A percentile compares a stretch with the other conserved stretches of the same genome.
phyloP scores from a whole-genome alignment of 345 rosid species.

The rapeseed (Brassica napus) region DNA sequence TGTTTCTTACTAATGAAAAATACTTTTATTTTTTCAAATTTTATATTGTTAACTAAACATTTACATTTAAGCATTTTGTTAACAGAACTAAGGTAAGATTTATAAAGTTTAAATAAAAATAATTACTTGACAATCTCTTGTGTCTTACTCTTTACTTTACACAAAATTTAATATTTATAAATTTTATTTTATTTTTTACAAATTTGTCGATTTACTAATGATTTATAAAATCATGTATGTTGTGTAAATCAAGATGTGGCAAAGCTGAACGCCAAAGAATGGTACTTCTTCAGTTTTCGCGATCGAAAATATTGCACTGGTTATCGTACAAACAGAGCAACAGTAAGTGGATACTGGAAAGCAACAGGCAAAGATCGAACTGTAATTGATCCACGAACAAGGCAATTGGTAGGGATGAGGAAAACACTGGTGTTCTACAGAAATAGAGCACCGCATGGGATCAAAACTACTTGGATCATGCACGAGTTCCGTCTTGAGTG shows the following conservation, averaged over 20 bases:
- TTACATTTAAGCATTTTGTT: background rate
- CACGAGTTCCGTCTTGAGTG: slow-evolving; percentile 94
- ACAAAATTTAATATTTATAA: background rate
- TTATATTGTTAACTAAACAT: background rate
- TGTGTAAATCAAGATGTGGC: slow-evolving; percentile 65
- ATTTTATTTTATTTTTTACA: background rate
- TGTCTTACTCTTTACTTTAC: background rate
- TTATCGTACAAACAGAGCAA: slow-evolving; percentile 84
- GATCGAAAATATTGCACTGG: slow-evolving; percentile 95
- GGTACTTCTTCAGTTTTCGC: slow-evolving; percentile 97
- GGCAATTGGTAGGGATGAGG: slow-evolving; percentile 87
- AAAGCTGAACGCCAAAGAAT: slow-evolving; percentile 86
- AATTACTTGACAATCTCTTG: background rate
- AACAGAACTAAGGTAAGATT: background rate
- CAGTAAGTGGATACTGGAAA: slow-evolving; percentile 89
- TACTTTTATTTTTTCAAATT: background rate
- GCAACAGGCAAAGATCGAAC: slow-evolving; percentile 97
- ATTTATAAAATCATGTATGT: background rate
- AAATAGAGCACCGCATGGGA: slow-evolving; percentile 91
- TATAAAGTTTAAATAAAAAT: background rate
- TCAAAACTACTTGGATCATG: slow-evolving; percentile 98
- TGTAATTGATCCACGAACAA: slow-evolving; percentile 63
- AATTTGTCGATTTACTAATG: background rate
- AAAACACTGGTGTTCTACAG: slow-evolving; percentile 90
- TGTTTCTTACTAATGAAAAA: background rate